Evolutionary conservation across 441 rosid species (phyloP).

Genomic region (Metrosideros polymorpha): DNA sequence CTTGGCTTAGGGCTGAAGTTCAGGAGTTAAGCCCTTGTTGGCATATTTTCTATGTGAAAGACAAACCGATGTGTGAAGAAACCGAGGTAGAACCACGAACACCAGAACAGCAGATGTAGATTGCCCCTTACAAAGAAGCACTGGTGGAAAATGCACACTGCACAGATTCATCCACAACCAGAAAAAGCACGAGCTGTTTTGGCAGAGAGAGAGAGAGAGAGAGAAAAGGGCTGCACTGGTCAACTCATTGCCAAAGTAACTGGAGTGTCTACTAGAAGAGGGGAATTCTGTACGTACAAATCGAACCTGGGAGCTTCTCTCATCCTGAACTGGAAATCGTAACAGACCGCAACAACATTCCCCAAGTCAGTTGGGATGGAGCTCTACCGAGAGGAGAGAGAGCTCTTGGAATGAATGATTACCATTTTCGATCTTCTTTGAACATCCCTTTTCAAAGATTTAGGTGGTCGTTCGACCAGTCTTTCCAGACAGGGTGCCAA

Average conservation of each 20-base stretch:
- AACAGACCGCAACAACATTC: background rate
- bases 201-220: background rate
- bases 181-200: background rate
- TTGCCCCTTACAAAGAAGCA: background rate
- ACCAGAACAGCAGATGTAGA: background rate
- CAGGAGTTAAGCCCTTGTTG: background rate
- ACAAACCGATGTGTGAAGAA: background rate
- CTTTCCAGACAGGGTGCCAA: background rate
- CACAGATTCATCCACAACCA: background rate
- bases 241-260: background rate
- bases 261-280: background rate
- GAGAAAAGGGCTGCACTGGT: background rate
- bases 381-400: background rate
- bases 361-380: background rate
- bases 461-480: background rate
- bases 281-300: background rate
- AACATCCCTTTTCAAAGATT: background rate
- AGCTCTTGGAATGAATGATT: background rate
- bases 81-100: background rate
- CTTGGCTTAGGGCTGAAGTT: background rate
- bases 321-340: background rate
- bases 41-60: background rate
- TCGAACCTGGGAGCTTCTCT: background rate
- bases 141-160: background rate
- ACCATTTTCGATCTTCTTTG: background rate